Base-by-base conservation (phyloP, 768 basidiomycete species). In the Auricularia cornea region DNA sequence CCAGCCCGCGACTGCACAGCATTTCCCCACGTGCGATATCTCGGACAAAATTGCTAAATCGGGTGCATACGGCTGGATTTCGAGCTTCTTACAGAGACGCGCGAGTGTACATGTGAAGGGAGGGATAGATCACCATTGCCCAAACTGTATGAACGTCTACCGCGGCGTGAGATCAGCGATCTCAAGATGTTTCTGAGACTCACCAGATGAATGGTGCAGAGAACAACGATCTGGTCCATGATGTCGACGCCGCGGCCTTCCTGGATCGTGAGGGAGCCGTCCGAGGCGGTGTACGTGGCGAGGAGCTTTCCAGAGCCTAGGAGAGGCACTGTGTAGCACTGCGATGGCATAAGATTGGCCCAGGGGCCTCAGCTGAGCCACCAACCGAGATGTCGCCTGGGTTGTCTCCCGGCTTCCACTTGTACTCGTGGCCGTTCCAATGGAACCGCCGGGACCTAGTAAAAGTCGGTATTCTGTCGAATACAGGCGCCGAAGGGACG, bases 381-480 rank as follows among this genome's bases (percentile, higher is more conserved):
- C 83, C 66, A 68, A 84, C 84, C 62, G 78, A 72, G 60, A 85
- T 73, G 68, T 82, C 78, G 38, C 56, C 64, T 59, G 75, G 76
- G 60, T 80, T 78, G 51, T 79, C 77, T 59, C 71, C 70, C 40
- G 79, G 70, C 71, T 82, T 85, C 84, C 84, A 85, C 66, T 84
- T 85, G 74, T 84, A 85, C 67, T 81, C 80, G 31, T 73, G 68
- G 40, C 78, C 78, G 4, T 70, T 72, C 14, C 72, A 81, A 66
- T 80, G 83, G 74, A 84, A 85, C 30, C 83, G 73, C 63, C 84
- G 80, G 12, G 84, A 84, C 63, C 84, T 83, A 57, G 32, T 33
- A 26, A 62, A 11, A 3, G 18, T 35, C 40, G n/a, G n/a, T 26
- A 59, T 40, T 54, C 31, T 20, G 29, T 26, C n/a, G n/a, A n/a